These are phyloP conservation scores for Drosera capensis DNA, from an alignment of 148 eudicot genomes.

Conservation along the genomic window DNA sequence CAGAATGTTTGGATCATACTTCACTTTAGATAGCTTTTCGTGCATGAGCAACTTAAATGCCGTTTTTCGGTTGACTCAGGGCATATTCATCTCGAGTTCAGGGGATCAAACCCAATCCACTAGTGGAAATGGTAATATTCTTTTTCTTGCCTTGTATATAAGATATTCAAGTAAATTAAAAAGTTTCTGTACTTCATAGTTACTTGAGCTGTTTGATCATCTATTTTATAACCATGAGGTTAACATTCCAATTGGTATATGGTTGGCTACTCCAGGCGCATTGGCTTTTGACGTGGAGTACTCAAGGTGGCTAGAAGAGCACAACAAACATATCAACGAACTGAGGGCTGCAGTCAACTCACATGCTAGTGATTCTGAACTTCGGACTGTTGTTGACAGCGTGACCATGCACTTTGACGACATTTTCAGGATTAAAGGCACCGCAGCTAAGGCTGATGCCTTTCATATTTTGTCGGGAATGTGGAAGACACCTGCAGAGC, in stretches of 20 bases:
- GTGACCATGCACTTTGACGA: slow-evolving; percentile 57
- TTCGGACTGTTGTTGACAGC: slow-evolving; percentile 55
- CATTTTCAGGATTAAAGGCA: slow-evolving; percentile 61
- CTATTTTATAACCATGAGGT: neutral
- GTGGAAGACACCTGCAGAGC: slow-evolving; percentile 98
- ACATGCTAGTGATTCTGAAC: slow-evolving; percentile 79
- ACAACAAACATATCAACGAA: slow-evolving; percentile 51
- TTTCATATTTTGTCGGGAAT: slow-evolving; percentile 92
- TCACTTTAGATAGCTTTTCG: neutral
- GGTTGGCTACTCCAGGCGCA: too few relatives aligned
- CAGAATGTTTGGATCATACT: neutral
- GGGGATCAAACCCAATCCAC: neutral
- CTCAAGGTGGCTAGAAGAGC: slow-evolving; percentile 87
- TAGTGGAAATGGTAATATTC: slow-evolving; percentile 2
- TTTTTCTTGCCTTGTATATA: neutral
- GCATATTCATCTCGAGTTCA: neutral
- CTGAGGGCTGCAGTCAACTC: slow-evolving; percentile 75
- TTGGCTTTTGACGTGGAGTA: slow-evolving; percentile 90
- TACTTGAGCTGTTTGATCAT: too few relatives aligned
- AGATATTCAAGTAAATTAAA: too few relatives aligned
- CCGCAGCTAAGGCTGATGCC: slow-evolving; percentile 81
- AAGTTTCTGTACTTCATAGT: too few relatives aligned
- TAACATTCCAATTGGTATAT: too few relatives aligned
- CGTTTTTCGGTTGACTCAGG: neutral
- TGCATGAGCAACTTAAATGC: neutral